phyloP scores from a whole-genome alignment of 306 rosid genomes.

The Lotus japonicus region DNA sequence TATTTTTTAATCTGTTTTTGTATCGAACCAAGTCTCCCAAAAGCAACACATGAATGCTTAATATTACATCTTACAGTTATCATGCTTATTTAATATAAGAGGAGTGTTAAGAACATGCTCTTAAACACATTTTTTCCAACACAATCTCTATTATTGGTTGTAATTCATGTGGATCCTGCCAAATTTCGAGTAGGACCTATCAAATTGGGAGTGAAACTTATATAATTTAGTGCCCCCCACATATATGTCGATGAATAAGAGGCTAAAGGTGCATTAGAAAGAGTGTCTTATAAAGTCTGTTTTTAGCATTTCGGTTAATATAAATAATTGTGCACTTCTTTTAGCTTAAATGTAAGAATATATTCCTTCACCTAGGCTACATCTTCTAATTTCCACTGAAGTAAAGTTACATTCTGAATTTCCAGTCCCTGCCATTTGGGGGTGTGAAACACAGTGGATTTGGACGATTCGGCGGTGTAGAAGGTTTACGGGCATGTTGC shows the following conservation, averaged over 20 bases:
- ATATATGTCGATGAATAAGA: no score
- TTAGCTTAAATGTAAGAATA: no score
- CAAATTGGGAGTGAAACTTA: no score
- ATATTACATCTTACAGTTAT: background rate
- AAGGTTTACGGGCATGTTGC: slow-evolving; percentile 97
- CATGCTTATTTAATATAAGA: background rate
- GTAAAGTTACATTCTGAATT: slow-evolving; percentile 23
- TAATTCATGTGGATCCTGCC: no score
- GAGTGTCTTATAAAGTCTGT: no score
- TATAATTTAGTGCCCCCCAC: background rate
- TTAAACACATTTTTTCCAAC: no score
- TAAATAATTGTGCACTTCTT: no score
- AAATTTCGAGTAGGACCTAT: no score
- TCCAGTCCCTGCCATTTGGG: slow-evolving; percentile 95
- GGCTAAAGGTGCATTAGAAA: no score
- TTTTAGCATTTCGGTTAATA: no score
- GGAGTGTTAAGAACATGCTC: no score
- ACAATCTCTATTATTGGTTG: no score
- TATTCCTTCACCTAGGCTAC: background rate
- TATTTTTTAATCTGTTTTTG: background rate
- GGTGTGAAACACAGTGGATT: slow-evolving; percentile 94
- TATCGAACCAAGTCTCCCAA: background rate
- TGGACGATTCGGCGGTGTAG: slow-evolving; percentile 89
- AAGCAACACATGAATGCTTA: background rate
- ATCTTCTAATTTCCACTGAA: slow-evolving; percentile 21